phyloP scores from a whole-genome alignment of 345 rosid species.

The Gossypium arboreum region DNA sequence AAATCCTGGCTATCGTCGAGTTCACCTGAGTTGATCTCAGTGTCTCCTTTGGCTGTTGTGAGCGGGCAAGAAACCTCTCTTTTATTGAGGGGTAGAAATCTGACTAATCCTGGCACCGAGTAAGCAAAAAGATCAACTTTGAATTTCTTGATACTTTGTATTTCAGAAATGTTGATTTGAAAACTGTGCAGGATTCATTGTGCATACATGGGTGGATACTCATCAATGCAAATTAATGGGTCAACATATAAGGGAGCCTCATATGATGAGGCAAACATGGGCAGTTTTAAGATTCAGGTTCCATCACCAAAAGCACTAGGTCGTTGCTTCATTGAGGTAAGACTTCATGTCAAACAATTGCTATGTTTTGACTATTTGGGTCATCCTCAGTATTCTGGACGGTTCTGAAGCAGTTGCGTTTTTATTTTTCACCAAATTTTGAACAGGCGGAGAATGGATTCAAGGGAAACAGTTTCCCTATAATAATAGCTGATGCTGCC shows the following conservation, averaged over 20 bases:
- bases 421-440: conserved; percentile 17
- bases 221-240: conserved; percentile 41
- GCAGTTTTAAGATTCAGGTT: conserved; percentile 44
- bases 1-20: conserved; percentile 74
- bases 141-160: not conserved
- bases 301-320: conserved; percentile 40
- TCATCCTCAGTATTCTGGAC: not conserved
- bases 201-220: conserved; percentile 58
- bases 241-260: conserved; percentile 29
- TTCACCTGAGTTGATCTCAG: conserved; percentile 76
- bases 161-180: conserved; percentile 10
- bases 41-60: conserved; percentile 78
- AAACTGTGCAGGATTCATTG: conserved; percentile 57
- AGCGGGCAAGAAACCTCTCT: conserved; percentile 66
- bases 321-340: conserved; percentile 89
- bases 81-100: conserved; percentile 67
- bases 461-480: conserved; percentile 76
- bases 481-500: conserved; percentile 71
- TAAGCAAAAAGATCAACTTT: conserved; percentile 26
- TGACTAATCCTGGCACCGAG: conserved; percentile 64
- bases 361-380: not conserved
- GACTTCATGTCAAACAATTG: conserved; percentile 11
- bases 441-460: conserved; percentile 85
- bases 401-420: not conserved
- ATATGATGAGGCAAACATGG: conserved; percentile 53